These are phyloP conservation scores for Salix suchowensis DNA, from an alignment of 345 rosid genomes.

Conservation along the genomic window DNA sequence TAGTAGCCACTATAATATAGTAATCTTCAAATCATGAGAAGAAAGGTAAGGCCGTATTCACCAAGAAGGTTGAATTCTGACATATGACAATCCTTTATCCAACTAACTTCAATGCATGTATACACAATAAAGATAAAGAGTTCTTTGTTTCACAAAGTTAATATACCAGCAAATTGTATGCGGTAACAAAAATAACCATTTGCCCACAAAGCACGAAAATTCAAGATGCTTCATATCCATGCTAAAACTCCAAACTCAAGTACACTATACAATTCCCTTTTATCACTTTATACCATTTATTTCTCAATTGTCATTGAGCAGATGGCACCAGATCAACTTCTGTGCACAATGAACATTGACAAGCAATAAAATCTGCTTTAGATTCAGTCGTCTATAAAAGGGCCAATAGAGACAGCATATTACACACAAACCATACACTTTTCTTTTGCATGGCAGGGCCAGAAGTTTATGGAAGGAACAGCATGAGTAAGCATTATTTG, in stretches of 20 bases:
- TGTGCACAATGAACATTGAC: neutral
- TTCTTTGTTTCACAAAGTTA: neutral
- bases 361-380: neutral
- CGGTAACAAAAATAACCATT: neutral
- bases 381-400: neutral
- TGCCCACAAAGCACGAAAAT: neutral
- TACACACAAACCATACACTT: neutral
- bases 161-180: neutral
- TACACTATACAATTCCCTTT: neutral
- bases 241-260: neutral
- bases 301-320: too few relatives aligned
- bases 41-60: neutral
- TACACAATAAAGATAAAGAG: neutral
- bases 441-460: neutral
- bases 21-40: neutral
- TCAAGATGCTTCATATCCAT: neutral
- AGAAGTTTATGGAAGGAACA: neutral
- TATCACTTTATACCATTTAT: neutral
- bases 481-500: neutral
- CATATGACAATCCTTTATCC: neutral
- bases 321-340: neutral
- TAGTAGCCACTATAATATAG: neutral
- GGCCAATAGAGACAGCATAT: neutral
- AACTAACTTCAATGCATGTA: neutral
- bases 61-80: slow-evolving; percentile 3